Base-by-base conservation (phyloP, 352 stramenopile species). In the Aphanomyces astaci region DNA sequence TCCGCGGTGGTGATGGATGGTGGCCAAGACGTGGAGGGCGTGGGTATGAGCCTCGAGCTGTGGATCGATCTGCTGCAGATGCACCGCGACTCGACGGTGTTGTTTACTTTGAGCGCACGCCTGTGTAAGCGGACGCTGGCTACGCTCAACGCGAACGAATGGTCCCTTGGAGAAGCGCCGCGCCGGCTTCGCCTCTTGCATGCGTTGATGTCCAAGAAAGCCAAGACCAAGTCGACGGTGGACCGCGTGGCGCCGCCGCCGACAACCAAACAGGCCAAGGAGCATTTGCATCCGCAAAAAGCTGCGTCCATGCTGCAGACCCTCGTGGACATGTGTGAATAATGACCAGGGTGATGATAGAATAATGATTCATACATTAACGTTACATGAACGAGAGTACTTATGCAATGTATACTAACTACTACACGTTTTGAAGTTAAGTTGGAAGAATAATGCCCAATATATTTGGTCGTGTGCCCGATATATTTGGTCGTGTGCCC, bases 21-120 rank as follows among this genome's bases (percentile, higher is more conserved):
- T 13, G 64, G 83, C 33, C 77, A 89, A n/a, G 66, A 76, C 30
- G 63, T 84, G 31, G 70, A 75, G 22, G 81, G 62, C 43, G 19
- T 59, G 15, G 62, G 39, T 11, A 88, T 27, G 81, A 92, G 64
- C 62, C 86, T 31, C 76, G 87, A 98, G 65, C 81, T 90, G 45
- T 82, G 98, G 15, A 81, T 98, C 13, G 94, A 98, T 68, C 72
- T 98, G 51, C 73, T 98, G 64, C 95, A 98, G 73, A 96, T 98
- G 65, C 97, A 98, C 71, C 88, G 89, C 46, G 89, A 96, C 62
- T 94, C 94, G 84, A 78, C 87, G 36, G 76, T 84, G 27, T 75
- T 96, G 22, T 96, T 95, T 57, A 72, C 83, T 40, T 75, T 93
- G 0, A 82, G 81, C 7, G 78, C 82, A 2, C 66, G 75, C 4